A percentile compares a stretch with the other conserved stretches of the same genome.
Evolutionary conservation across 1,284 basidiomycete species (phyloP).

Genomic region (Ceratobasidium sp.): DNA sequence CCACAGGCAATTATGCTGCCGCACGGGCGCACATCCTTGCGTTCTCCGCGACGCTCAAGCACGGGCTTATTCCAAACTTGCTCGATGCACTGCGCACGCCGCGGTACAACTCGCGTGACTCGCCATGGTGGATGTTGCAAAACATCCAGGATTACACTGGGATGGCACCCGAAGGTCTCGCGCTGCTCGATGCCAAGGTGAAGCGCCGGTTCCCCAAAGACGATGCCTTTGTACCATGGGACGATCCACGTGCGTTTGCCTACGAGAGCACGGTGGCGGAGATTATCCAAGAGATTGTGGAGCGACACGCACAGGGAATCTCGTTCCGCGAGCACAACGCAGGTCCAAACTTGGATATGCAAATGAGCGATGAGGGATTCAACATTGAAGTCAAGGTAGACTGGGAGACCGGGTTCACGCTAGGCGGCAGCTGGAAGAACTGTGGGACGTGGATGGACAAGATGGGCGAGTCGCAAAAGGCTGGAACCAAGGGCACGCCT

Average conservation of each 20-base stretch:
- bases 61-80: constrained; percentile 92
- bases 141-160: constrained; percentile 95
- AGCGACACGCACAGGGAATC: constrained; percentile 93
- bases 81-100: constrained; percentile 87
- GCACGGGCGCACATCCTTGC: constrained; percentile 90
- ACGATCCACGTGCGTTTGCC: constrained; percentile 85
- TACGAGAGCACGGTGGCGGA: constrained; percentile 88
- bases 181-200: constrained; percentile 83
- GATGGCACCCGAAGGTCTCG: constrained; percentile 85
- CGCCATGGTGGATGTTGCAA: constrained; percentile 98
- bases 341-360: constrained; percentile 92
- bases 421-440: constrained; percentile 86
- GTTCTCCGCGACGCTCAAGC: constrained; percentile 81
- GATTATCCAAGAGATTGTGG: constrained; percentile 94
- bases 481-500: constrained; percentile 93
- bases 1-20: constrained; percentile 87
- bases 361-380: constrained; percentile 95
- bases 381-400: constrained; percentile 94
- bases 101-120: constrained; percentile 91
- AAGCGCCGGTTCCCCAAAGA: constrained; percentile 93
- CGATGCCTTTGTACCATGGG: constrained; percentile 93
- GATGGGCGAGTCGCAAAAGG: constrained; percentile 91
- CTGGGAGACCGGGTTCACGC: constrained; percentile 91
- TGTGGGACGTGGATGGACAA: constrained; percentile 98
- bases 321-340: constrained; percentile 97